Percentiles rank a stretch among this genome's conserved stretches.
These are phyloP conservation scores for Candida corydali DNA, from an alignment of 805 yeast species.

Conservation along the genomic window DNA sequence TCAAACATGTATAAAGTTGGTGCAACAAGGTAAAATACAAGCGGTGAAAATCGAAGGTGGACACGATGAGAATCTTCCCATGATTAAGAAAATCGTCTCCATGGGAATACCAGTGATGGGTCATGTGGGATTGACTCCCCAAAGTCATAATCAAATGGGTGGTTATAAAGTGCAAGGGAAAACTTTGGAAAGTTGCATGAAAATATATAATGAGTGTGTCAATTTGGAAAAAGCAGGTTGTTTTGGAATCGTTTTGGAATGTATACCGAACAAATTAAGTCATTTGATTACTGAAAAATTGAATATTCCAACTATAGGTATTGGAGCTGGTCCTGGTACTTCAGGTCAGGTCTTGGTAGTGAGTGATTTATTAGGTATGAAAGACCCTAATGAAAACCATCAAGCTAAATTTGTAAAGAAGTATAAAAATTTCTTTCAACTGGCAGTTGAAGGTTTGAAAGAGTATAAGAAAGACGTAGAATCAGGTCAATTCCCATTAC, in stretches of 20 bases:
- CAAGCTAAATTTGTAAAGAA: slow-evolving; percentile 74
- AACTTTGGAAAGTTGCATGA: slow-evolving; percentile 47
- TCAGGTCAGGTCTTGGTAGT: slow-evolving; percentile 90
- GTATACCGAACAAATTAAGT: slow-evolving; percentile 77
- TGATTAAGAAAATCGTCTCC: slow-evolving; percentile 52
- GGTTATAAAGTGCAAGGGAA: slow-evolving; percentile 89
- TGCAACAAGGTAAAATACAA: slow-evolving; percentile 55
- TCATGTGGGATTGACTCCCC: slow-evolving; percentile 92
- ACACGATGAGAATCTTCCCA: slow-evolving; percentile 43
- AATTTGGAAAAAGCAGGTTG: slow-evolving; percentile 74
- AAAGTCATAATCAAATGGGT: slow-evolving; percentile 69
- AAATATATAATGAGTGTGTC: slow-evolving; percentile 62
- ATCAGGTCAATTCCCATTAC: slow-evolving; percentile 52
- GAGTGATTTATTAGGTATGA: slow-evolving; percentile 79
- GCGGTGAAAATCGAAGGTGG: slow-evolving; percentile 89
- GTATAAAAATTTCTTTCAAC: slow-evolving; percentile 50
- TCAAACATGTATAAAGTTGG: slow-evolving; percentile 49
- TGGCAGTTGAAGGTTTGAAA: slow-evolving; percentile 48
- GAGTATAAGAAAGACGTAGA: slow-evolving; percentile 61
- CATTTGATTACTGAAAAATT: slow-evolving; percentile 55
- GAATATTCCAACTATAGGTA: slow-evolving; percentile 83
- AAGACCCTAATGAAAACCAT: slow-evolving; percentile 38
- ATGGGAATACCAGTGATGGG: slow-evolving; percentile 89
- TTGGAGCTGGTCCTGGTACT: slow-evolving; percentile 85
- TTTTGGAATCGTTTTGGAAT: slow-evolving; percentile 73